phyloP scores from a whole-genome alignment of 192 early-diverging fungal species.

The Funneliformis mosseae region DNA sequence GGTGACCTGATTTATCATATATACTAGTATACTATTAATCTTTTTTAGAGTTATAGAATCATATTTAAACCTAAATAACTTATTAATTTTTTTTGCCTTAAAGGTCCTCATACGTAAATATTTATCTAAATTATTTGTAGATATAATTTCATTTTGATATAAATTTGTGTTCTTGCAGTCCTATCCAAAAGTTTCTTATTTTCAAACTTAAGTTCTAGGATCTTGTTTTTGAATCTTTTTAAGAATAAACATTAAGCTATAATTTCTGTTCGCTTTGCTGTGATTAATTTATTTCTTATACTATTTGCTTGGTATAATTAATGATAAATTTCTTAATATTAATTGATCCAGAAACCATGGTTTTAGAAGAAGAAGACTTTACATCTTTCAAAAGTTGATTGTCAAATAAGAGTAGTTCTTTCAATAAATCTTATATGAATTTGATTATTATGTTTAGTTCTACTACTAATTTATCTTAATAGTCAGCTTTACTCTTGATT shows the following conservation, averaged over 20 bases:
- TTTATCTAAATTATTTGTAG: conserved; percentile 4
- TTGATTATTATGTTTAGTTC: background rate
- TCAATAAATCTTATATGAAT: conserved; percentile 18
- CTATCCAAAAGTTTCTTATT: conserved; percentile 24
- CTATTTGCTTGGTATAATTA: conserved; percentile 16
- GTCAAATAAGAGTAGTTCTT: background rate
- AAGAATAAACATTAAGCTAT: background rate
- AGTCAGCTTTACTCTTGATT: too few relatives aligned
- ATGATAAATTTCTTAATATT: conserved; percentile 11
- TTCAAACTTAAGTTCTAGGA: conserved; percentile 19
- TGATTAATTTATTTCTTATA: conserved; percentile 14
- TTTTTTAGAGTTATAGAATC: conserved; percentile 27
- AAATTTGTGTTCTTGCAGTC: conserved; percentile 17
- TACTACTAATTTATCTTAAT: too few relatives aligned
- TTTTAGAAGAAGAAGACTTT: conserved; percentile 12
- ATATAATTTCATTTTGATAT: conserved; percentile 11
- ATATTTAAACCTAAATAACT: conserved; percentile 27
- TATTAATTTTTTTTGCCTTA: conserved; percentile 29
- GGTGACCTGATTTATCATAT: conserved; percentile 20
- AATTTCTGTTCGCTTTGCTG: conserved; percentile 20
- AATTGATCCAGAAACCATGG: conserved; percentile 1
- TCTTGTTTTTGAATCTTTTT: conserved; percentile 23
- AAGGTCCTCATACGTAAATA: conserved; percentile 27
- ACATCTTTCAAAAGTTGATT: conserved; percentile 1
- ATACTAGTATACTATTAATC: conserved; percentile 12